Conservation (phyloP, 106 monocot genomes). For the Phalaenopsis equestris region DNA sequence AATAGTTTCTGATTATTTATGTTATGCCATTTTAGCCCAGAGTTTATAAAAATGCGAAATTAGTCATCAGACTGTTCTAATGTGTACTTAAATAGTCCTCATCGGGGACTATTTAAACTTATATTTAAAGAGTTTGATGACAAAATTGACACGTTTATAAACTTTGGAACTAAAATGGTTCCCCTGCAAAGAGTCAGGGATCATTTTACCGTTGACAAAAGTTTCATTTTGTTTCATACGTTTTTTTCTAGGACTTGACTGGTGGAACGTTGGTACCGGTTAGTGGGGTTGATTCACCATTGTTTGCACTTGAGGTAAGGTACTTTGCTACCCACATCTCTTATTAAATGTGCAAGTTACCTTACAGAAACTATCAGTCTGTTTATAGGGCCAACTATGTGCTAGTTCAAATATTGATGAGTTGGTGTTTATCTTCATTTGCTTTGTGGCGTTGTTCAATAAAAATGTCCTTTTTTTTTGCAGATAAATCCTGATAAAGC, state of each 20-base stretch:
- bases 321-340: not conserved
- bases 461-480: not conserved
- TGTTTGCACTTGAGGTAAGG: slow-evolving; percentile 87
- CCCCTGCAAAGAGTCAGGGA: too few species aligned
- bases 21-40: too few species aligned
- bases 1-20: too few species aligned
- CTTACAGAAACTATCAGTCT: not conserved
- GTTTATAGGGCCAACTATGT: not conserved
- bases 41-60: too few species aligned
- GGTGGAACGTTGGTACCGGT: slow-evolving; percentile 88
- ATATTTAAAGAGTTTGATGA: too few species aligned
- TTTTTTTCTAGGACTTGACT: slow-evolving; percentile 59
- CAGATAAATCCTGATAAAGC: slow-evolving; percentile 99
- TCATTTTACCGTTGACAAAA: not conserved
- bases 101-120: too few species aligned
- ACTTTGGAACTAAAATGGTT: too few species aligned
- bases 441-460: slow-evolving; percentile 1
- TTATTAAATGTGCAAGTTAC: not conserved
- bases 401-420: not conserved
- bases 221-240: not conserved
- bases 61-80: too few species aligned
- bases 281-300: slow-evolving; percentile 72
- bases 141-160: too few species aligned
- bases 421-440: not conserved
- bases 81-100: too few species aligned